Evolutionary conservation across 306 rosid genomes (phyloP), one percentile per base, ranked within the genome.

Genomic region (Prosopis cineraria): DNA sequence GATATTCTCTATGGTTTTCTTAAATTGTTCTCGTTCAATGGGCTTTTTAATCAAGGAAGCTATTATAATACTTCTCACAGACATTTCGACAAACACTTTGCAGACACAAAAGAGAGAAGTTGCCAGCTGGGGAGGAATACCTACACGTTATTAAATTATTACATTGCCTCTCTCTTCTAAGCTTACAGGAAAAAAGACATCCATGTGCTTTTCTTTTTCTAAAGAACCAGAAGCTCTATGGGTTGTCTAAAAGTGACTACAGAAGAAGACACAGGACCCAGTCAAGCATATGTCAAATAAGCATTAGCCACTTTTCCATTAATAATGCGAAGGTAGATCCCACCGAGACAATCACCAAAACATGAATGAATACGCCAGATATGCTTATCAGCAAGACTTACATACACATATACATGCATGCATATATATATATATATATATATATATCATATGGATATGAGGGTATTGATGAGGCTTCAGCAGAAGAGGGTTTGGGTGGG

Each of bases 171-270:
- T 77, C 50, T 43, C 31, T 83, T 85, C 69, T 81, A 68, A 66
- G 75, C 82, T 81, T 78, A n/a, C 84, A 83, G 72, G 55, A 19
- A 52, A 80, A 73, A 6, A 69, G 78, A 59, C 43, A 64, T 83
- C 66, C 85, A 73, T 77, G 77, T 82, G 84, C 75, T 76, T 25
- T n/a, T 58, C 67, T 82, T 77, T 86, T 83, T 25, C 67, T 10
- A 81, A 75, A 83, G 80, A 62, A 19, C 69, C 33, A 25, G 40
- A 69, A 62, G 67, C 79, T 74, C 79, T 74, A 68, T 78, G 60
- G 60, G 70, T 52, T 85, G 83, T 78, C 63, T 78, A 78, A 78
- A 78, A 80, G 68, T 77, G 85, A 73, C 71, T 31, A 33, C 41
- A 30, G 72, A 59, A 30, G 72, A 59, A 59, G 25, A 81, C 72